Conservation (phyloP, 352 stramenopile genomes). For the Peronospora tabacina region DNA sequence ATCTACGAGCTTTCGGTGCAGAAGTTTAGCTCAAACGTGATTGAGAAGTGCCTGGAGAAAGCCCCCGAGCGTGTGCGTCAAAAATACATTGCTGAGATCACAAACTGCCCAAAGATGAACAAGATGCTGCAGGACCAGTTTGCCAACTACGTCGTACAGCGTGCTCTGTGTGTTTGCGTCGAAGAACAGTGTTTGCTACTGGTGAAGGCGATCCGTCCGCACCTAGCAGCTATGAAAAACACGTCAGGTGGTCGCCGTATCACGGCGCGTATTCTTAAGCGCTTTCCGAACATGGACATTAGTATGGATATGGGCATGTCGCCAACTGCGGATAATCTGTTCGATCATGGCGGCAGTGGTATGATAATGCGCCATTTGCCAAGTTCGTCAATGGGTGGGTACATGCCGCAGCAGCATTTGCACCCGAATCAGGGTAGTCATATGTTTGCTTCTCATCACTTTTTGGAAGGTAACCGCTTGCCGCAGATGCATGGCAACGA, state of each 20-base stretch:
- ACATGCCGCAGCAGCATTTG: constrained; percentile 33
- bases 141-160: constrained; percentile 98
- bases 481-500: constrained; percentile 23
- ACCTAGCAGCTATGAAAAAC: constrained; percentile 92
- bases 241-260: constrained; percentile 91
- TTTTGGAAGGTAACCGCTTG: constrained; percentile 24
- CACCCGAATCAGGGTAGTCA: constrained; percentile 25
- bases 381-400: constrained; percentile 19
- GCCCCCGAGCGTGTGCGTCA: constrained; percentile 69
- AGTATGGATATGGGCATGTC: constrained; percentile 60
- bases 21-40: constrained; percentile 99
- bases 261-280: constrained; percentile 93
- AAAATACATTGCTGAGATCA: constrained; percentile 75
- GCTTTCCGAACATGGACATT: constrained; percentile 93
- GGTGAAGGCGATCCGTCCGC: constrained; percentile 93
- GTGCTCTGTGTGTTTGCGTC: constrained; percentile 91
- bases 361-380: constrained; percentile 32
- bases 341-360: constrained; percentile 22
- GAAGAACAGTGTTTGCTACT: constrained; percentile 91
- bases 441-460: constrained; percentile 19
- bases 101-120: constrained; percentile 75
- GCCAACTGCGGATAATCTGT: constrained; percentile 25
- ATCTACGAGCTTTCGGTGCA: constrained; percentile 95
- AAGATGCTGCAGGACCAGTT: constrained; percentile 97
- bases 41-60: constrained; percentile 97